Conservation (phyloP, 2,329 filamentous ascomycete species). For the Ilyonectria destructans region DNA sequence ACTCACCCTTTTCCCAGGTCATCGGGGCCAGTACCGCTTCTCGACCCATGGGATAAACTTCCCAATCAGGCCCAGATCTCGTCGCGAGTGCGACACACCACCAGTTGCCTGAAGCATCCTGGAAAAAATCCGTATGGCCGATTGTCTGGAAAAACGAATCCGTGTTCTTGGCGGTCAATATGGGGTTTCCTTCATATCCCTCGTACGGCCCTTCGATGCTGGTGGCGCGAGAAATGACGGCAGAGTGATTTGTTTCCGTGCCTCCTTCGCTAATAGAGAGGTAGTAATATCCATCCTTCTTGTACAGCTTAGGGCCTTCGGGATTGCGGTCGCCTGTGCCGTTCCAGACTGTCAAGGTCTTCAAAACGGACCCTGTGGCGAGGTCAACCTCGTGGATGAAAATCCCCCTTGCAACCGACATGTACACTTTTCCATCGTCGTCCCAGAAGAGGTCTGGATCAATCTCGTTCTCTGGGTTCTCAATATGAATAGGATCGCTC, state of each 20-base stretch:
- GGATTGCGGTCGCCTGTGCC: conserved; percentile 37
- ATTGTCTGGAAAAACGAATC: conserved; percentile 60
- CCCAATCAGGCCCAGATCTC: conserved; percentile 56
- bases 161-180: conserved; percentile 60
- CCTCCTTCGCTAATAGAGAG: conserved; percentile 20
- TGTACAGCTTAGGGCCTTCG: conserved; percentile 37
- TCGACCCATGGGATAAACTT: conserved; percentile 68
- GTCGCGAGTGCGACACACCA: conserved; percentile 67
- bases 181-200: conserved; percentile 59
- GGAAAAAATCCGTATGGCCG: conserved; percentile 63
- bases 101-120: conserved; percentile 64
- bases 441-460: conserved; percentile 31
- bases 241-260: conserved; percentile 13
- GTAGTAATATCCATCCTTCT: conserved; percentile 26
- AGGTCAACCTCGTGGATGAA: conserved; percentile 39
- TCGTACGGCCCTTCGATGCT: conserved; percentile 46
- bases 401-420: conserved; percentile 54
- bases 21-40: conserved; percentile 66
- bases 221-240: conserved; percentile 11
- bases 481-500: conserved; percentile 53
- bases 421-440: conserved; percentile 49
- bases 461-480: conserved; percentile 51
- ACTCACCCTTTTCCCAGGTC: conserved; percentile 64
- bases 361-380: conserved; percentile 5
- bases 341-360: conserved; percentile 52